Percentiles rank a stretch among this genome's conserved stretches.
These are phyloP conservation scores for Kuraishia piskuri DNA, from an alignment of 805 yeast species.

Conservation along the genomic window DNA sequence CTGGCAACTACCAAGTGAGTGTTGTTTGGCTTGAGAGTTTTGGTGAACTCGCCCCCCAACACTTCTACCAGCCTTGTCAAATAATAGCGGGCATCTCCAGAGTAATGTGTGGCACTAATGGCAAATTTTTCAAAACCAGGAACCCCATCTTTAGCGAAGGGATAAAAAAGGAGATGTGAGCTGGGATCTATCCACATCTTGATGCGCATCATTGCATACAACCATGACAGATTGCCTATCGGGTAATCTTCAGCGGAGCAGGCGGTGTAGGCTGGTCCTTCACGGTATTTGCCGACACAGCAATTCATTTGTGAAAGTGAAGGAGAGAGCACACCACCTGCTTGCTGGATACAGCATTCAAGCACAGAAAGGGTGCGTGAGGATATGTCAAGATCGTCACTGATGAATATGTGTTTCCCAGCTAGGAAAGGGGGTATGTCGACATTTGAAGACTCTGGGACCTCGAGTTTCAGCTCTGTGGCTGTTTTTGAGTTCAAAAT, in stretches of 20 bases:
- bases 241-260: conserved; percentile 32
- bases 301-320: conserved; percentile 24
- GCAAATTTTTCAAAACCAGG: conserved; percentile 44
- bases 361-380: conserved; percentile 31
- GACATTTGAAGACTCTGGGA: conserved; percentile 2
- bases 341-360: conserved; percentile 31
- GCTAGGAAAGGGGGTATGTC: conserved; percentile 23
- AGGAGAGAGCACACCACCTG: conserved; percentile 44
- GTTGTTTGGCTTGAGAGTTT: conserved; percentile 52
- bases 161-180: conserved; percentile 58
- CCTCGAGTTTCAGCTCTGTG: conserved; percentile 7
- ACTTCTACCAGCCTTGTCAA: conserved; percentile 52
- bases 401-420: conserved; percentile 40
- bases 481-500: not conserved
- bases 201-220: conserved; percentile 55
- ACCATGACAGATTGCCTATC: conserved; percentile 70
- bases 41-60: conserved; percentile 73
- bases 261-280: conserved; percentile 43
- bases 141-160: conserved; percentile 45
- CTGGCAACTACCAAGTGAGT: conserved; percentile 67
- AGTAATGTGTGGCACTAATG: conserved; percentile 69
- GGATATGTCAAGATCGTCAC: conserved; percentile 48
- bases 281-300: conserved; percentile 56
- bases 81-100: conserved; percentile 78
- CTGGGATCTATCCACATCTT: conserved; percentile 48